A percentile compares a stretch with the other conserved stretches of the same genome.
Evolutionary conservation across 2,329 filamentous ascomycete species (phyloP).

Genomic region (Amesomyces nigricolor): DNA sequence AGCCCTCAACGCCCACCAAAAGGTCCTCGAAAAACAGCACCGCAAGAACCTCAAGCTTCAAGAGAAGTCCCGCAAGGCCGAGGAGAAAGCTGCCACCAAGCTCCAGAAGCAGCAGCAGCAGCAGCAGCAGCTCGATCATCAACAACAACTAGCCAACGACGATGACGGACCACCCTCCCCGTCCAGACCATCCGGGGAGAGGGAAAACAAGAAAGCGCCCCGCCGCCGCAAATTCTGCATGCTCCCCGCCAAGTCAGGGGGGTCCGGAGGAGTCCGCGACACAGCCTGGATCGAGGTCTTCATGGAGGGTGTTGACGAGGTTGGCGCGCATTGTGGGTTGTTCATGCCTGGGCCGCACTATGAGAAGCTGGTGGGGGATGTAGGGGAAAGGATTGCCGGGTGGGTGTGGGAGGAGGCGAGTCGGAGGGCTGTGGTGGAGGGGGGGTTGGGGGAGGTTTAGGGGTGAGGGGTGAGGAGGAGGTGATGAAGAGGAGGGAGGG

Average conservation of each 20-base stretch:
- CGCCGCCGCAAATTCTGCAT: slow-evolving; percentile 67
- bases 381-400: slow-evolving; percentile 57
- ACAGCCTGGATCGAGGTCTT: slow-evolving; percentile 70
- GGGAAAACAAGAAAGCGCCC: slow-evolving; percentile 40
- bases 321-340: slow-evolving; percentile 76
- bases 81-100: neutral
- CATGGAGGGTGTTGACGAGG: slow-evolving; percentile 80
- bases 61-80: no score
- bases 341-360: slow-evolving; percentile 72
- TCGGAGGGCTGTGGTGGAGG: slow-evolving; percentile 35
- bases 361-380: slow-evolving; percentile 69
- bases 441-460: slow-evolving; percentile 3
- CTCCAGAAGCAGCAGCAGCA: neutral
- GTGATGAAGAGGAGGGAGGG: neutral
- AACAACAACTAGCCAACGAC: neutral
- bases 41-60: slow-evolving; percentile 11
- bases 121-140: neutral
- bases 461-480: neutral
- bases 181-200: neutral
- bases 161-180: slow-evolving; percentile 13
- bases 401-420: slow-evolving; percentile 64
- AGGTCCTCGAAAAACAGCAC: slow-evolving; percentile 38
- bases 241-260: slow-evolving; percentile 55
- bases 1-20: slow-evolving; percentile 47
- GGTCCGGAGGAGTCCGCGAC: slow-evolving; percentile 49